Base-by-base conservation (phyloP, 305 asterid species). In the Rubia peregrina region DNA sequence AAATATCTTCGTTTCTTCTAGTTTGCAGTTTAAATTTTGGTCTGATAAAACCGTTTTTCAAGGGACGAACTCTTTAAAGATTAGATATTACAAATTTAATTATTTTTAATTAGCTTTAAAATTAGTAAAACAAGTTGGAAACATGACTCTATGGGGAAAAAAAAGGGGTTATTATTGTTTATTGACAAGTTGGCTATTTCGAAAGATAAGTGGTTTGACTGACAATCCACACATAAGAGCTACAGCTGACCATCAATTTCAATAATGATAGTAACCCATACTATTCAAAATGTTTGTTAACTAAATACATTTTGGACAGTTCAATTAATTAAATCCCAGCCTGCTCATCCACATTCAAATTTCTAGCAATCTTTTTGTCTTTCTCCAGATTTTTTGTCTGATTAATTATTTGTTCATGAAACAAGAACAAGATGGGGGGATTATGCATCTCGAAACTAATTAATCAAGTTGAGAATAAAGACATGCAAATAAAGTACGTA, bases 401-500 rank as follows among this genome's bases (percentile, higher is more conserved):
- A 70, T 68, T 43, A 38, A 63, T 67, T 57, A 38, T 26, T 46
- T 30, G 22, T 46, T 56, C 62, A 76, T 61, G 55, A 71, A 41
- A 74, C 71, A 76, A 73, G 70, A 55, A 67, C 24, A 43, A 30
- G 70, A 72, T 73, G 74, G 71, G 77, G 90, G 86, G 36, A 83
- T 82, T 48, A 36, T 6, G 14, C 36, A 9, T 33, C 76, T 71
- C 65, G 14, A 8, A 48, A 51, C 17, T 38, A 3, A 56, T 9
- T n/a, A 41, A 64, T 64, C 85, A 77, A 81, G 85, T 83, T 79
- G 90, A 80, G 81, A 78, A 81, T 69, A 83, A 85, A 71, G 89
- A 88, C 90, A 83, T 77, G 74, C 85, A 81, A 69, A 68, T 83
- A 86, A 75, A 78, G 90, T 56, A 56, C 62, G 62, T 78, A 82